These are phyloP conservation scores for Nannochloropsis salina DNA, from an alignment of 108 stramenopile genomes.

Conservation along the genomic window DNA sequence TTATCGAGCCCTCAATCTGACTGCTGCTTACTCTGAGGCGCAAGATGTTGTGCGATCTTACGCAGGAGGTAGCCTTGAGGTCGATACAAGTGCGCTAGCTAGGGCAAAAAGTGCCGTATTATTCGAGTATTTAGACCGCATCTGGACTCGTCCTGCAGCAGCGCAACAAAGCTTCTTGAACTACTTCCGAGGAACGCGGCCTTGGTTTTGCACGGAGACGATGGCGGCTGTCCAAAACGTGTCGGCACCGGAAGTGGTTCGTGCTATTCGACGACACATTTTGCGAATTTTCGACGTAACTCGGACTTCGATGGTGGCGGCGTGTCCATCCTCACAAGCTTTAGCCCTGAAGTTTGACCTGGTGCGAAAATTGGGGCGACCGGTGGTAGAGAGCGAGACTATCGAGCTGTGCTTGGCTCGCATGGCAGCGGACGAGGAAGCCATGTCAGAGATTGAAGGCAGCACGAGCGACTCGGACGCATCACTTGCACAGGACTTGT, in stretches of 20 bases:
- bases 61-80: background rate
- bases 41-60: background rate
- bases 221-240: background rate
- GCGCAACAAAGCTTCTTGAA: constrained; percentile 5
- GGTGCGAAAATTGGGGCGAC: background rate
- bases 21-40: background rate
- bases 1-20: background rate
- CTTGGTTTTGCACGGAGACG: background rate
- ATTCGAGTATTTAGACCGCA: background rate
- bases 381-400: background rate
- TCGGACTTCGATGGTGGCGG: background rate
- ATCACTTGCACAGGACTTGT: background rate
- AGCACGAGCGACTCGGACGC: constrained; percentile 7
- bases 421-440: background rate
- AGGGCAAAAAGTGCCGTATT: background rate
- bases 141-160: background rate
- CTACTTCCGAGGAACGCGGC: background rate
- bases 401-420: background rate
- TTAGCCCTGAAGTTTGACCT: background rate
- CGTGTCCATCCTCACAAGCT: background rate
- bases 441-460: constrained; percentile 10
- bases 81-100: background rate
- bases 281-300: background rate
- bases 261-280: background rate
- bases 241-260: background rate